These are phyloP conservation scores for Claviceps cyperi DNA, from an alignment of 2,329 filamentous ascomycete genomes.

Conservation along the genomic window DNA sequence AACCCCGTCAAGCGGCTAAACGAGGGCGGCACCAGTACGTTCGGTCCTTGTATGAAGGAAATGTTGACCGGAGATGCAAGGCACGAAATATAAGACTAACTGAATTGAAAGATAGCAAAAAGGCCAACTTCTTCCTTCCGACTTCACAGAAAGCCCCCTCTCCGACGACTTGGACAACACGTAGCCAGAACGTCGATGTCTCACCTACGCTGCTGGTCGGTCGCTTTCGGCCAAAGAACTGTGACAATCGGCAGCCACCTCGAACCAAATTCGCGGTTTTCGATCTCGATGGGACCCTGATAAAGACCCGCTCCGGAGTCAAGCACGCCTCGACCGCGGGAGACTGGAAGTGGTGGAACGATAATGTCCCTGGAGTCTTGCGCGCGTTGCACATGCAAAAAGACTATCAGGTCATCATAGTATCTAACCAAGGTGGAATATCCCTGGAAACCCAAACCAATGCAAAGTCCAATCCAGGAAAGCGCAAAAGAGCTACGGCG, in stretches of 20 bases:
- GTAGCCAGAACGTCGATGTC: constrained; percentile 35
- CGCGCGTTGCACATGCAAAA: constrained; percentile 51
- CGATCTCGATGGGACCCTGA: constrained; percentile 76
- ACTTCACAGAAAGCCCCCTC: constrained; percentile 72
- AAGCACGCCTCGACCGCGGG: constrained; percentile 53
- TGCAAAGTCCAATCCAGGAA: constrained; percentile 43
- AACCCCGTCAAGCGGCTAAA: constrained; percentile 24
- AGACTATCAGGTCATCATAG: constrained; percentile 60
- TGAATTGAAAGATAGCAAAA: constrained; percentile 40
- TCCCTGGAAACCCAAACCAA: constrained; percentile 61
- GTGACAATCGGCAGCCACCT: constrained; percentile 12
- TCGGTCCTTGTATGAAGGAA: too few species aligned
- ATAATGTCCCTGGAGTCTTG: constrained; percentile 51
- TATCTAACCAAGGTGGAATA: constrained; percentile 84
- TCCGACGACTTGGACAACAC: constrained; percentile 55
- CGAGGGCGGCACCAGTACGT: background rate
- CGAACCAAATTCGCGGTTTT: constrained; percentile 55
- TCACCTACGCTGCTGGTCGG: constrained; percentile 56
- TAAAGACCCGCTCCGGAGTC: constrained; percentile 67
- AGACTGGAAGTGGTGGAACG: constrained; percentile 95
- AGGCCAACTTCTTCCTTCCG: constrained; percentile 81
- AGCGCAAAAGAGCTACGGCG: constrained; percentile 51
- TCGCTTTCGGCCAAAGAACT: constrained; percentile 42
- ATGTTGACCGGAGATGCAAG: constrained; percentile 30
- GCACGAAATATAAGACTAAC: constrained; percentile 33